Evolutionary conservation across 768 basidiomycete species (phyloP).

Genomic region (Tremella mesenterica): DNA sequence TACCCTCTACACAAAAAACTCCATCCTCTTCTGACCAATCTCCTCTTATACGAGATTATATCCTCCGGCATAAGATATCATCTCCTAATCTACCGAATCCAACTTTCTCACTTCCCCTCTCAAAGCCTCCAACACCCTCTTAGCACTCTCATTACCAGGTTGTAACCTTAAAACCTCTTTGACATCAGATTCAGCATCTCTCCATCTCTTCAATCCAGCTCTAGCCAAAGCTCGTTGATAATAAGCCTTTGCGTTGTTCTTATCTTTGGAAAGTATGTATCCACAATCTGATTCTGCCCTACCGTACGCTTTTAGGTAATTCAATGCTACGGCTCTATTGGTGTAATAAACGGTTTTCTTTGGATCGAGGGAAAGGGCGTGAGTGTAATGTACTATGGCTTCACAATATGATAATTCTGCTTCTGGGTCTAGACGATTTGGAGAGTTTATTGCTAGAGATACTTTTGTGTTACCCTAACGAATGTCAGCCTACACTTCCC

Average conservation of each 20-base stretch:
- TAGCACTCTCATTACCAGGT: constrained; percentile 32
- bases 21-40: constrained; percentile 23
- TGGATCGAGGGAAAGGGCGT: constrained; percentile 42
- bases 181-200: constrained; percentile 39
- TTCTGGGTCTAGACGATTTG: constrained; percentile 32
- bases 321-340: constrained; percentile 43
- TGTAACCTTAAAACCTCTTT: constrained; percentile 28
- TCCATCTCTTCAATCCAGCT: constrained; percentile 32
- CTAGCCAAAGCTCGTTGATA: constrained; percentile 41
- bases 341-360: constrained; percentile 44
- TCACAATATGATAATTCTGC: constrained; percentile 22
- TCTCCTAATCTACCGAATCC: too few relatives aligned
- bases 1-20: constrained; percentile 13
- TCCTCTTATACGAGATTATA: too few relatives aligned
- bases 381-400: constrained; percentile 41
- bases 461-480: not conserved
- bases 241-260: constrained; percentile 41
- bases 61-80: too few relatives aligned
- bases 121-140: constrained; percentile 24
- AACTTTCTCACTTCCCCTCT: constrained; percentile 23
- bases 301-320: constrained; percentile 37
- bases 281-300: constrained; percentile 41
- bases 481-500: not conserved
- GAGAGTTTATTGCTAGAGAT: constrained; percentile 24
- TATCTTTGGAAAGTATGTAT: constrained; percentile 31